Conservation (phyloP, 495 filamentous ascomycete species). For the Neurospora sp. region DNA sequence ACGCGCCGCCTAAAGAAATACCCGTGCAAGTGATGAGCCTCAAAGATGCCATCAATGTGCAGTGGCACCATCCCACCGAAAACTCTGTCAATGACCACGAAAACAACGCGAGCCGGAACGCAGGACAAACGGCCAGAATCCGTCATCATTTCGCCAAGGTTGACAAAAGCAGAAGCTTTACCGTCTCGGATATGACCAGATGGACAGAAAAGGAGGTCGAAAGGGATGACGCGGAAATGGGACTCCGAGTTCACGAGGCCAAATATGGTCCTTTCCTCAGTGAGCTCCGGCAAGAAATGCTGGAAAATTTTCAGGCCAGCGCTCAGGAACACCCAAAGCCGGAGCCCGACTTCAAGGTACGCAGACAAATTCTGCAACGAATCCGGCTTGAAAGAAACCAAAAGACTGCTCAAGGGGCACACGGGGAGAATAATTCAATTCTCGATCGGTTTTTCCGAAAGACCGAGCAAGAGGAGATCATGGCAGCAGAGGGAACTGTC, state of each 20-base stretch:
- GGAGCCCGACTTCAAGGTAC: neutral
- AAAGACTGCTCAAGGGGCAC: neutral
- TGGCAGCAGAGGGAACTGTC: neutral
- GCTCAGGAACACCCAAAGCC: neutral
- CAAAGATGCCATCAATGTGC: constrained; percentile 2
- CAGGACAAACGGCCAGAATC: neutral
- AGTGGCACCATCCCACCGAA: neutral
- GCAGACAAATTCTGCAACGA: neutral
- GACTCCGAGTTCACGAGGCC: constrained; percentile 2
- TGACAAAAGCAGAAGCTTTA: neutral
- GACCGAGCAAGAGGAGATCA: neutral
- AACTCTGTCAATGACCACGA: neutral
- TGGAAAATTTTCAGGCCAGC: neutral
- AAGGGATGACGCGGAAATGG: constrained; percentile 14
- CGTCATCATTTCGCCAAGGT: neutral
- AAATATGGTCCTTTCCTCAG: constrained; percentile 11
- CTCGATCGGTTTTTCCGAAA: neutral
- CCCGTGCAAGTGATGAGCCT: constrained; percentile 11
- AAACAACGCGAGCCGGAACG: neutral
- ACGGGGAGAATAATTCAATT: neutral
- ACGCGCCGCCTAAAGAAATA: constrained; percentile 8
- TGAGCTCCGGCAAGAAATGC: constrained; percentile 6
- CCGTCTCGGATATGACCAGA: neutral
- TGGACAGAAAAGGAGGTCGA: constrained; percentile 1
- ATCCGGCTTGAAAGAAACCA: neutral